Conservation (phyloP, 345 rosid genomes). For the Populus simonii region DNA sequence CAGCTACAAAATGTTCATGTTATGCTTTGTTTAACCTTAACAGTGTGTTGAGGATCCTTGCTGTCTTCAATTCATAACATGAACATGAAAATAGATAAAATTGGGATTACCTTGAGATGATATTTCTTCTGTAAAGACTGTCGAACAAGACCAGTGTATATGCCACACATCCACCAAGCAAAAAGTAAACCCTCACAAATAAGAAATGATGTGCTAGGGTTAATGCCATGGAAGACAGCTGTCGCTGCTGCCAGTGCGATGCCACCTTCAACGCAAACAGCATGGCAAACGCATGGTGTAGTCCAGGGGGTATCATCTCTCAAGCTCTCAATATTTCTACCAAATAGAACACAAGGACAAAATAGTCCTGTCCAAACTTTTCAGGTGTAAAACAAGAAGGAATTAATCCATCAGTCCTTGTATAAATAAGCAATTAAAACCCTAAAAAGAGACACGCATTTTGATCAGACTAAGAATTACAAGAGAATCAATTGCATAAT, state of each 20-base stretch:
- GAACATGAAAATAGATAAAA: background rate
- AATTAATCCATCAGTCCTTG: background rate
- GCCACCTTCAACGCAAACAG: slow-evolving; percentile 83
- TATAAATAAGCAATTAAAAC: background rate
- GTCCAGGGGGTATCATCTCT: slow-evolving; percentile 80
- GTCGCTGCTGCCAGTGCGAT: slow-evolving; percentile 65
- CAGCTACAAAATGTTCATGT: background rate
- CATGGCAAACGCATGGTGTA: slow-evolving; percentile 81
- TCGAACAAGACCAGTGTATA: slow-evolving; percentile 78
- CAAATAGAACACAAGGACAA: slow-evolving; percentile 92
- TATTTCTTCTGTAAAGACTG: slow-evolving; percentile 85
- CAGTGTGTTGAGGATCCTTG: background rate
- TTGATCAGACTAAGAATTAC: background rate
- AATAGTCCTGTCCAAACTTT: slow-evolving; percentile 84
- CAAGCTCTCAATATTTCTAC: slow-evolving; percentile 72
- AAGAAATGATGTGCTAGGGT: slow-evolving; percentile 74
- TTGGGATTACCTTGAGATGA: slow-evolving; percentile 67
- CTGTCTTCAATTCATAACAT: background rate
- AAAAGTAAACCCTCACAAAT: slow-evolving; percentile 82
- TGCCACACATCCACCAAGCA: slow-evolving; percentile 99
- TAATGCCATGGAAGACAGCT: slow-evolving; percentile 65
- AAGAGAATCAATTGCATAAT: background rate
- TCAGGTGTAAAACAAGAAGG: background rate
- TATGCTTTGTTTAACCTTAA: background rate
- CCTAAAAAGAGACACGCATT: background rate